A percentile compares a stretch with the other conserved stretches of the same genome.
phyloP scores from a whole-genome alignment of 2,329 filamentous ascomycete genomes.

The Rugonectria rugulosa region DNA sequence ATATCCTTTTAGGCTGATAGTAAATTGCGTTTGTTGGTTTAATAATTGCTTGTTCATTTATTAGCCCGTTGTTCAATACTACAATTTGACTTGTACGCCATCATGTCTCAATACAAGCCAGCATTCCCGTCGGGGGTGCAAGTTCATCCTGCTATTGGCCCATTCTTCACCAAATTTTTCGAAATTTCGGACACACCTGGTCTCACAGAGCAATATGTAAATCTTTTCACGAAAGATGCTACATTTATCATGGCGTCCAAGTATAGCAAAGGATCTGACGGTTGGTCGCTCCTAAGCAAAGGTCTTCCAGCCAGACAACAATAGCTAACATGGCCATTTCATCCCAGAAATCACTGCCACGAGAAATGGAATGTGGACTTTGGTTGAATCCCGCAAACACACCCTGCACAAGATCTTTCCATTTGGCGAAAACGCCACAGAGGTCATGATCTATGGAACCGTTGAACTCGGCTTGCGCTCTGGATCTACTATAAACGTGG shows the following conservation, averaged over 20 bases:
- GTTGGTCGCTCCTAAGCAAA: too few species aligned
- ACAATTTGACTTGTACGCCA: not conserved
- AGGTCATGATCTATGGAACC: constrained; percentile 44
- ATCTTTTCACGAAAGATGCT: constrained; percentile 39
- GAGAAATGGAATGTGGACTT: constrained; percentile 42
- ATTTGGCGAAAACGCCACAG: constrained; percentile 34
- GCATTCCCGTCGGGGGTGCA: constrained; percentile 3
- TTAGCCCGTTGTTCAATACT: too few species aligned
- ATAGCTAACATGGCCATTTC: too few species aligned
- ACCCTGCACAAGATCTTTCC: constrained; percentile 41
- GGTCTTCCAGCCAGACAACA: too few species aligned
- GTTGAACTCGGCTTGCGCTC: constrained; percentile 39
- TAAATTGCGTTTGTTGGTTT: too few species aligned
- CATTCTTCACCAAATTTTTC: constrained; percentile 43
- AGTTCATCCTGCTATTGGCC: constrained; percentile 32
- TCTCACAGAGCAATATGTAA: constrained; percentile 40
- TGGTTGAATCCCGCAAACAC: constrained; percentile 40
- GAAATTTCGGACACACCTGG: constrained; percentile 41
- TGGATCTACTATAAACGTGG: constrained; percentile 45
- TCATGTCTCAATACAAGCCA: constrained; percentile 13
- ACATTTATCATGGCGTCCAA: constrained; percentile 42
- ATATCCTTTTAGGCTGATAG: too few species aligned
- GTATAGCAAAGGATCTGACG: constrained; percentile 31
- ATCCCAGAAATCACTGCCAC: constrained; percentile 41
- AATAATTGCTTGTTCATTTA: too few species aligned